Evolutionary conservation across 768 basidiomycete genomes (phyloP).

Genomic region (Chalciporus chontae): DNA sequence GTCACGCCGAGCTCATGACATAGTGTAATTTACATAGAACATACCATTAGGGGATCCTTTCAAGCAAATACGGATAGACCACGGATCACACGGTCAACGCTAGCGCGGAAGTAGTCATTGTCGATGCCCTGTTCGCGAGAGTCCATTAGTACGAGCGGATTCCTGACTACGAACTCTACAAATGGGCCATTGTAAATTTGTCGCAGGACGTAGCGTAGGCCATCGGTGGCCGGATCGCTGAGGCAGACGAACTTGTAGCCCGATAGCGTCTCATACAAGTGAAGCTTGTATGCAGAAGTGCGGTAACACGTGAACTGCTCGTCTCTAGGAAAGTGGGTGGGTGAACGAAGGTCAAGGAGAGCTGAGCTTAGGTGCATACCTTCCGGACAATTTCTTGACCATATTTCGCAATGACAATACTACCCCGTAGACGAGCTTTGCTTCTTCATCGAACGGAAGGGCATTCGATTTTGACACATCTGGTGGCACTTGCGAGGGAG

Average conservation of each 20-base stretch:
- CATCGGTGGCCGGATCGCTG: slow-evolving; percentile 81
- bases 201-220: slow-evolving; percentile 76
- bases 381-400: slow-evolving; percentile 89
- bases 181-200: slow-evolving; percentile 94
- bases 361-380: slow-evolving; percentile 35
- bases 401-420: slow-evolving; percentile 88
- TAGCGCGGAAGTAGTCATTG: slow-evolving; percentile 85
- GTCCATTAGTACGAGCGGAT: slow-evolving; percentile 84
- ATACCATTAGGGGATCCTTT: slow-evolving; percentile 14
- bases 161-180: slow-evolving; percentile 89
- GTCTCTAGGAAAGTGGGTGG: slow-evolving; percentile 48
- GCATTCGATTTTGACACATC: slow-evolving; percentile 39
- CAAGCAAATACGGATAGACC: slow-evolving; percentile 48
- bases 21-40: slow-evolving; percentile 18
- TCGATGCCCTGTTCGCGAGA: slow-evolving; percentile 83
- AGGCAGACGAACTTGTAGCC: slow-evolving; percentile 96
- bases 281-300: slow-evolving; percentile 90
- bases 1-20: slow-evolving; percentile 5
- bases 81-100: slow-evolving; percentile 71
- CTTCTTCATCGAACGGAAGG: slow-evolving; percentile 94
- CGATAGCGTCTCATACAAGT: slow-evolving; percentile 86
- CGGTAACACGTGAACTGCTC: slow-evolving; percentile 89
- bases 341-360: neutral
- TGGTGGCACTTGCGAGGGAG: slow-evolving; percentile 15
- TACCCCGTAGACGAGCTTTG: slow-evolving; percentile 96